phyloP scores from a whole-genome alignment of 306 rosid genomes.

The Malus fusca region DNA sequence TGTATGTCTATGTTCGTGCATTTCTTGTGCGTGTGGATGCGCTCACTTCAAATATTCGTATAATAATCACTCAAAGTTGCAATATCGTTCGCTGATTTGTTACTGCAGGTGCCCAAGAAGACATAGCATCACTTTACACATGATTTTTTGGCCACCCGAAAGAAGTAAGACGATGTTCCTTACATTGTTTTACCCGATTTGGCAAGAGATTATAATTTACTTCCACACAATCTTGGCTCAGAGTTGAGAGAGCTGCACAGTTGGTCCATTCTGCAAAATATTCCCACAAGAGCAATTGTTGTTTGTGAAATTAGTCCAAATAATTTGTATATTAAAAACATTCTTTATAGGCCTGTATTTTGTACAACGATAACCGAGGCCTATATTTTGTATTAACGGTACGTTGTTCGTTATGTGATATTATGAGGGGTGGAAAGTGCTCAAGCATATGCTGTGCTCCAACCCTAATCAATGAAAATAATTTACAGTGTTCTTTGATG shows the following conservation, averaged over 20 bases:
- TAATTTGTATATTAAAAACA: conserved; percentile 20
- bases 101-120: conserved; percentile 65
- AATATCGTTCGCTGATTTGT: background rate
- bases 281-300: conserved; percentile 22
- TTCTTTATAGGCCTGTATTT: conserved; percentile 7
- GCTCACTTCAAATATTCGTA: background rate
- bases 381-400: background rate
- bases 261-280: conserved; percentile 13
- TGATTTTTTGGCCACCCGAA: conserved; percentile 14
- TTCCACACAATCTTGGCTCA: conserved; percentile 12
- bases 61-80: background rate
- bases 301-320: conserved; percentile 19
- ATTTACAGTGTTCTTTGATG: background rate
- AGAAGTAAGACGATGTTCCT: conserved; percentile 15
- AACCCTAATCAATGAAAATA: background rate
- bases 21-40: background rate
- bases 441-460: background rate
- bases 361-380: background rate
- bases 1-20: background rate
- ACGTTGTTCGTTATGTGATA: background rate
- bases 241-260: conserved; percentile 12
- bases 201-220: conserved; percentile 15
- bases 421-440: background rate
- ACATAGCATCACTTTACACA: conserved; percentile 22
- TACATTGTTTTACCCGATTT: conserved; percentile 3